Percentiles rank a stretch among this genome's conserved stretches.
Conservation (phyloP, 1,139 yeast species). For the Casaregolazyma suthepensis region DNA sequence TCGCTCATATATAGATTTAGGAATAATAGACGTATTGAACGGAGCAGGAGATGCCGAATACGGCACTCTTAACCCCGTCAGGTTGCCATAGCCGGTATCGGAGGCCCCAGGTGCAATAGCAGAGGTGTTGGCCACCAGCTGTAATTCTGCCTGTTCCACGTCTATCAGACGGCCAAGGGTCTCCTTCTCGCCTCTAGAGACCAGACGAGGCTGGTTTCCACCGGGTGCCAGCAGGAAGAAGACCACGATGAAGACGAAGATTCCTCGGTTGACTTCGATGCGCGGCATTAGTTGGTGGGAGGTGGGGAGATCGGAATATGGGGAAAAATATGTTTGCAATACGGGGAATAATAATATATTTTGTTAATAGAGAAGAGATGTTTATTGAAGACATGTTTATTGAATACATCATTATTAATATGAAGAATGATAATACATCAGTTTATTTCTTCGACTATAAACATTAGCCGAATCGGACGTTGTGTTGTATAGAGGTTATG, state of each 20-base stretch:
- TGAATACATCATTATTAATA: too few relatives aligned
- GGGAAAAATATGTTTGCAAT: neutral
- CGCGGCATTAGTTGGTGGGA: constrained; percentile 1
- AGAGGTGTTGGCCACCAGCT: constrained; percentile 31
- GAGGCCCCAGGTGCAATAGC: constrained; percentile 27
- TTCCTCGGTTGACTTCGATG: constrained; percentile 25
- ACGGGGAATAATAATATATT: too few relatives aligned
- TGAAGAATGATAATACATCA: too few relatives aligned
- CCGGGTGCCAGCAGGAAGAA: constrained; percentile 26
- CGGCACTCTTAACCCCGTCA: constrained; percentile 52
- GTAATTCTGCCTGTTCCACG: constrained; percentile 32
- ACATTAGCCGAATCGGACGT: too few relatives aligned
- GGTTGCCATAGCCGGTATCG: constrained; percentile 59
- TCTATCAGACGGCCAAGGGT: constrained; percentile 29
- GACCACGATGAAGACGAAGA: constrained; percentile 23
- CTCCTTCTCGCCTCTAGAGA: constrained; percentile 28
- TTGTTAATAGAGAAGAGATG: too few relatives aligned
- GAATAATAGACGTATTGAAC: constrained; percentile 50
- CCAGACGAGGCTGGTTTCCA: constrained; percentile 25
- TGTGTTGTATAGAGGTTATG: too few relatives aligned
- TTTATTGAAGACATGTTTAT: too few relatives aligned
- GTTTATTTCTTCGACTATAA: too few relatives aligned
- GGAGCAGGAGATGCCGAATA: constrained; percentile 28
- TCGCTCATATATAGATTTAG: constrained; percentile 46
- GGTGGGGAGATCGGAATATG: neutral